Conservation (phyloP, 2,329 filamentous ascomycete genomes). For the Falciphora oryzae region DNA sequence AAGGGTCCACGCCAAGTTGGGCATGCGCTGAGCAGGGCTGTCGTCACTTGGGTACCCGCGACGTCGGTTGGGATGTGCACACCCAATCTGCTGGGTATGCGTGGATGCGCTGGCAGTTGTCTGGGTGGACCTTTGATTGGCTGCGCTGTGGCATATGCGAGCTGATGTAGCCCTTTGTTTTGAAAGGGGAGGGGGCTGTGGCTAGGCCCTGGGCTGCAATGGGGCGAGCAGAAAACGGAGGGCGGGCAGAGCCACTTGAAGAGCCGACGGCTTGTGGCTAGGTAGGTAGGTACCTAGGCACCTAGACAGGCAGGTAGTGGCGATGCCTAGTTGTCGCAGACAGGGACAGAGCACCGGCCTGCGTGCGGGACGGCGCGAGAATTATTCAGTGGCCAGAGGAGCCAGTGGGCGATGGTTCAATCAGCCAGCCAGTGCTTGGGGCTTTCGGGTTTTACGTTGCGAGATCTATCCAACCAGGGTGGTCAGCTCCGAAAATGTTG, state of each 20-base stretch:
- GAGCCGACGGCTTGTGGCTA: constrained; percentile 10
- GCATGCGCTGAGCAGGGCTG: constrained; percentile 31
- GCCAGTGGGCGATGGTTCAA: constrained; percentile 4
- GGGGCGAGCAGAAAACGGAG: neutral
- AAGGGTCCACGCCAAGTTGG: constrained; percentile 29
- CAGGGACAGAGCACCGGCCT: neutral
- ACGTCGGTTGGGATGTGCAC: constrained; percentile 39
- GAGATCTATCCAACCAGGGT: constrained; percentile 36
- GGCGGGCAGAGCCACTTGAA: constrained; percentile 39
- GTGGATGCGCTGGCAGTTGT: constrained; percentile 56
- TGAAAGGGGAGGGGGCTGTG: constrained; percentile 24
- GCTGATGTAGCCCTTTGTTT: constrained; percentile 40
- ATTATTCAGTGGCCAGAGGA: constrained; percentile 6
- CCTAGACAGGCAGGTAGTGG: neutral
- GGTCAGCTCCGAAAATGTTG: constrained; percentile 22
- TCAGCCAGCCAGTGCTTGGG: constrained; percentile 1
- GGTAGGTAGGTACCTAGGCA: neutral
- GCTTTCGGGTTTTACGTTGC: constrained; percentile 4
- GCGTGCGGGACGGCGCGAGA: constrained; percentile 7
- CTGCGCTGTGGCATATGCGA: constrained; percentile 54
- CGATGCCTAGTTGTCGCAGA: neutral
- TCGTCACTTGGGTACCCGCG: constrained; percentile 39
- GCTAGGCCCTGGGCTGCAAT: constrained; percentile 24
- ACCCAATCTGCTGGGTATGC: constrained; percentile 52
- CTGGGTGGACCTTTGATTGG: constrained; percentile 46